Conservation (phyloP, 1,139 yeast species). For the Cylindricascospora bacillispora region DNA sequence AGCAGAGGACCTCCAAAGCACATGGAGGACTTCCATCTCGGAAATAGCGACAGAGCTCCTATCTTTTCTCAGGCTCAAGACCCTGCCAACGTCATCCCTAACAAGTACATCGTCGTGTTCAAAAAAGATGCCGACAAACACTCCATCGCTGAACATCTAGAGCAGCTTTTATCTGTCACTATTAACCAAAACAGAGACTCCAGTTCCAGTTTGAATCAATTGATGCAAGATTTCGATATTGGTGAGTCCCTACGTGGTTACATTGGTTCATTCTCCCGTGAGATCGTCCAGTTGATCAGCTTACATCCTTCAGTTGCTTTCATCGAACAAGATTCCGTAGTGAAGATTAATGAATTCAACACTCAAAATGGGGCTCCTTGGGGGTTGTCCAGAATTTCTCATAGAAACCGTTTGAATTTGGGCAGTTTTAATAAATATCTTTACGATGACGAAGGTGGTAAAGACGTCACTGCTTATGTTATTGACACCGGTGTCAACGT, state of each 20-base stretch:
- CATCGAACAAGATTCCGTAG: conserved; percentile 70
- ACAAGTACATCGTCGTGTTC: conserved; percentile 68
- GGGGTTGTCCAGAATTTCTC: conserved; percentile 92
- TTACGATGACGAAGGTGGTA: conserved; percentile 73
- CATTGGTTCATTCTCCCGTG: conserved; percentile 62
- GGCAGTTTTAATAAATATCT: conserved; percentile 77
- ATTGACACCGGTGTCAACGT: conserved; percentile 88
- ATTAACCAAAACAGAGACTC: neutral
- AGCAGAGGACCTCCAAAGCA: too few species aligned
- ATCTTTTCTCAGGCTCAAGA: too few species aligned
- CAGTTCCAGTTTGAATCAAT: neutral
- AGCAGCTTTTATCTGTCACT: conserved; percentile 38
- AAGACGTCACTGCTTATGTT: conserved; percentile 75
- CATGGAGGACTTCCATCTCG: too few species aligned
- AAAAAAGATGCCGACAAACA: conserved; percentile 44
- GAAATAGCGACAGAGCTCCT: too few species aligned
- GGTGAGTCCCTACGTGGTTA: conserved; percentile 46
- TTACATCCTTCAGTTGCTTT: conserved; percentile 56
- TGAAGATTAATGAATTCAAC: conserved; percentile 49
- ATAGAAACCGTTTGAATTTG: conserved; percentile 63
- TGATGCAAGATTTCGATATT: conserved; percentile 34
- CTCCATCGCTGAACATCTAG: conserved; percentile 42
- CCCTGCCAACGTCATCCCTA: too few species aligned
- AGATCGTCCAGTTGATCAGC: conserved; percentile 58
- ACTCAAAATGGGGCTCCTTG: conserved; percentile 81